Percentiles rank a stretch among this genome's conserved stretches.
These are phyloP conservation scores for Cladosporium colombiae DNA, from an alignment of 2,329 filamentous ascomycete genomes.

Conservation along the genomic window DNA sequence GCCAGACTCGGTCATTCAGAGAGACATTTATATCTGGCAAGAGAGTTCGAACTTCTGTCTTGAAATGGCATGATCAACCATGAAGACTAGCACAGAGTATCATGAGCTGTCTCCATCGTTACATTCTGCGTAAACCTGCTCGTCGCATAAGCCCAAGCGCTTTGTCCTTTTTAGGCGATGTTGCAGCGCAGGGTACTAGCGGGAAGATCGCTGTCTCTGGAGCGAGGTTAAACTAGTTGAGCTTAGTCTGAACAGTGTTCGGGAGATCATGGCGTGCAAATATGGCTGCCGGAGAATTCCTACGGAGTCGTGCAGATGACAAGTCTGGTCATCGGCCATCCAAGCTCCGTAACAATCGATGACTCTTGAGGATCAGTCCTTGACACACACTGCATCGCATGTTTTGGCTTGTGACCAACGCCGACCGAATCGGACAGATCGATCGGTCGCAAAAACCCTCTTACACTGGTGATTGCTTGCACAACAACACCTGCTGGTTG, in stretches of 20 bases:
- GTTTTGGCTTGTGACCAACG: background rate
- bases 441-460: background rate
- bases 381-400: background rate
- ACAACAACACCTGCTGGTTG: background rate
- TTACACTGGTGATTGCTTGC: background rate
- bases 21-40: background rate
- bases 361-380: background rate
- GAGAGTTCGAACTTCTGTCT: background rate
- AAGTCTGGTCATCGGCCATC: background rate
- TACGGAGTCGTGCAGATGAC: background rate
- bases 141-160: background rate
- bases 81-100: background rate
- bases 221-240: background rate
- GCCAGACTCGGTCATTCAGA: background rate
- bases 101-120: background rate
- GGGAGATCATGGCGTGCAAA: background rate
- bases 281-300: background rate
- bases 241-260: background rate
- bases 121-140: background rate
- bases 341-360: background rate
- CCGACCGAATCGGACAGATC: background rate
- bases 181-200: background rate
- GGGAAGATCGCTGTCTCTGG: background rate
- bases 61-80: background rate
- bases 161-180: background rate